Percentiles rank a stretch among this genome's conserved stretches.
These are phyloP conservation scores for Fusarium agapanthi DNA, from an alignment of 2,329 filamentous ascomycete species.

Conservation along the genomic window DNA sequence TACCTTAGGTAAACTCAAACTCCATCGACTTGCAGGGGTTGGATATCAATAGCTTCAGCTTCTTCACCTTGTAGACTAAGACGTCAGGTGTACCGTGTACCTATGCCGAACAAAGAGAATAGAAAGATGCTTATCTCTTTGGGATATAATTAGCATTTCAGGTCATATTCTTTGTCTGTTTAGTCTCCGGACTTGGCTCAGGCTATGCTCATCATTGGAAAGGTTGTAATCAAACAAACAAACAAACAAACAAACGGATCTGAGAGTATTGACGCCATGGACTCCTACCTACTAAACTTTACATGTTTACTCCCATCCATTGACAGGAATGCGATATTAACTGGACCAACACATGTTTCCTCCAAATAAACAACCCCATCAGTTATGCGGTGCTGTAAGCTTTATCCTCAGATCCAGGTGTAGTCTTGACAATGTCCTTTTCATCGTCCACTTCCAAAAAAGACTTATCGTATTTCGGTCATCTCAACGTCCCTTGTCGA, in stretches of 20 bases:
- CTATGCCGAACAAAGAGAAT: not conserved
- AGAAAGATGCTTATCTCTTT: not conserved
- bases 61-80: too few species aligned
- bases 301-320: not conserved
- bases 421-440: not conserved
- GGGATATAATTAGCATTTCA: not conserved
- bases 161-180: not conserved
- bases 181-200: not conserved
- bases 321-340: constrained; percentile 15
- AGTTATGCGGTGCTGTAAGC: not conserved
- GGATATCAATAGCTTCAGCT: not conserved
- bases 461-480: not conserved
- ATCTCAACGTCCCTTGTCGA: constrained; percentile 17
- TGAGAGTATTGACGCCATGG: not conserved
- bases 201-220: not conserved
- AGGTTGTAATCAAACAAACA: not conserved
- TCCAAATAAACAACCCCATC: not conserved
- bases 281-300: constrained; percentile 15
- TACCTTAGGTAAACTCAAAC: constrained; percentile 16
- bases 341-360: constrained; percentile 3
- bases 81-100: not conserved
- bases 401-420: not conserved
- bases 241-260: not conserved
- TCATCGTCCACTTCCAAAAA: not conserved
- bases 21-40: not conserved